Conservation (phyloP, 768 basidiomycete species). For the Multifurca ochricompacta region DNA sequence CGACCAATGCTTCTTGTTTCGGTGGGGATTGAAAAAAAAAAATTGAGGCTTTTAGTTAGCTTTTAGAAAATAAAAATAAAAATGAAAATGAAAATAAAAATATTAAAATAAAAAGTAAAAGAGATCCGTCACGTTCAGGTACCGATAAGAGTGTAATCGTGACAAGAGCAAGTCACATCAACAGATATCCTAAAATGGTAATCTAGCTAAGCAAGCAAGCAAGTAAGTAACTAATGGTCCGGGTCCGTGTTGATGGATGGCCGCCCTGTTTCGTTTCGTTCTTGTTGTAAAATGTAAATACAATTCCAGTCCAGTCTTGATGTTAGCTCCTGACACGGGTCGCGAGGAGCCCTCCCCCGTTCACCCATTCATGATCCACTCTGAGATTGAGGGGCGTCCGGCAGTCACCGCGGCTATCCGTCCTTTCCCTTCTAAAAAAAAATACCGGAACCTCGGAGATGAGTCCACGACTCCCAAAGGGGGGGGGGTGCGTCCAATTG, state of each 20-base stretch:
- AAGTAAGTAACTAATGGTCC: no score
- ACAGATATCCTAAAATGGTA: neutral
- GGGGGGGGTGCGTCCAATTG: no score
- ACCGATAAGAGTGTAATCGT: constrained; percentile 15
- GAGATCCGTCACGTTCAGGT: constrained; percentile 13
- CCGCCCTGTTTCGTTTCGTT: constrained; percentile 13
- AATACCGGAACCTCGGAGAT: constrained; percentile 14
- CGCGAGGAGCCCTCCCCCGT: no score
- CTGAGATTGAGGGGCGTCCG: neutral
- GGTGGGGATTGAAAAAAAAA: constrained; percentile 3
- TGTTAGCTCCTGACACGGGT: neutral
- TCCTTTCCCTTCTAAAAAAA: constrained; percentile 1
- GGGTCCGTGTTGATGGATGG: constrained; percentile 11
- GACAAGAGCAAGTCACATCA: constrained; percentile 14
- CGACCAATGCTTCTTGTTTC: neutral
- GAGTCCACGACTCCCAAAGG: neutral
- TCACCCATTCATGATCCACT: neutral
- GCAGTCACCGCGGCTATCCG: constrained; percentile 2
- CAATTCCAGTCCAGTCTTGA: neutral
- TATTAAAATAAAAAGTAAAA: neutral
- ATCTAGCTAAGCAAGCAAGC: neutral
- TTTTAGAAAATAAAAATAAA: neutral
- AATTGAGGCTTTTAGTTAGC: constrained; percentile 11
- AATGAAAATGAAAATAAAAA: no score
- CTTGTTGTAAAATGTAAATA: no score